Base-by-base conservation (phyloP, 805 yeast genomes). In the Wickerhamiella siamensis region DNA sequence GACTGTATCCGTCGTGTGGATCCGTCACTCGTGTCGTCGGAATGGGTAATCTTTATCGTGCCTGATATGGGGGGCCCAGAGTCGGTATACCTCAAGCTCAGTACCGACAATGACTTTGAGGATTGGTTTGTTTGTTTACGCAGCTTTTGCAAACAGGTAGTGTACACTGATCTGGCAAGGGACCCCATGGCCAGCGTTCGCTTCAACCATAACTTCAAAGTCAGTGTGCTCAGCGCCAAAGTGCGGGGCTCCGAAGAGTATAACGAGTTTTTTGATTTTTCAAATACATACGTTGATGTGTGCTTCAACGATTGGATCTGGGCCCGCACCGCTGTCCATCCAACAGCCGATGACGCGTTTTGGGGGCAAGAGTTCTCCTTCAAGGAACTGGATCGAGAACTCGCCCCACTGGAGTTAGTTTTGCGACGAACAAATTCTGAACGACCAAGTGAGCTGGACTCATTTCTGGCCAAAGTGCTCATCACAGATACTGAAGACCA, bases 321-420 rank as follows among this genome's bases (percentile, higher is more conserved):
- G 83, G 83, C 81, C 31, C 65, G 84, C 49, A 83, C 95, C 0
- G 77, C 86, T 2, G 64, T 73, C 5, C 44, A 46, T 21, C 78
- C 78, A 0, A 62, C 65, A 31, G 63, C 70, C 36, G 49, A 57
- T 0, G 67, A 69, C 42, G 87, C 94, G 1, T 83, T 83, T 55
- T 87, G 95, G 91, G 74, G 86, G 54, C 95, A 87, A 53, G 73
- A 68, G 36, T 80, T 82, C 53, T 61, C 69, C 2, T 62, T 74
- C 76, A 2, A 72, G 67, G 52, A 67, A 65, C 55, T 65, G 75
- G 48, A 72, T 64, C 48, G 66, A 74, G 14, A 59, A 64, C 38
- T 64, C 74, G 43, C 76, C 64, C 51, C 54, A 53, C 36, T 58
- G 54, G 44, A 39, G 29, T 38, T 49, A 12, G 36, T 26, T 1